Evolutionary conservation across 495 filamentous ascomycete species (phyloP).

Genomic region (Aspergillus sparsus): DNA sequence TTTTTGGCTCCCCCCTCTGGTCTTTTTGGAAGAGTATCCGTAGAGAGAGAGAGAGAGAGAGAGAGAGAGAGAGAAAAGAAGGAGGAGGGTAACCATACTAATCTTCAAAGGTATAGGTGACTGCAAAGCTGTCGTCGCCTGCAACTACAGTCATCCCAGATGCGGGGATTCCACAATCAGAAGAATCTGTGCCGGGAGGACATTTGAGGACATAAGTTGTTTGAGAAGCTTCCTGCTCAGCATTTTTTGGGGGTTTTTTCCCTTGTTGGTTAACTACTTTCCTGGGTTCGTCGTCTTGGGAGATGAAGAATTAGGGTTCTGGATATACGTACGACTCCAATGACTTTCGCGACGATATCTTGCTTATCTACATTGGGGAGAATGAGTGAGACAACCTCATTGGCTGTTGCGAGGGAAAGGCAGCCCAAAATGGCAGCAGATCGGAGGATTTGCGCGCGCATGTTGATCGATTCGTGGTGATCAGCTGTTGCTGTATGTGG

Average conservation of each 20-base stretch:
- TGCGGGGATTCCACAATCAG: conserved; percentile 8
- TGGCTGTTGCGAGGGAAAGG: conserved; percentile 27
- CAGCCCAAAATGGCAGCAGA: conserved; percentile 15
- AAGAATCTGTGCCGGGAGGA: background rate
- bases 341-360: conserved; percentile 20
- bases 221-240: conserved; percentile 18
- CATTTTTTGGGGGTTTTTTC: background rate
- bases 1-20: background rate
- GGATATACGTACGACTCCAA: conserved; percentile 27
- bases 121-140: conserved; percentile 8
- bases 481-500: conserved; percentile 1
- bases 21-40: too few relatives aligned
- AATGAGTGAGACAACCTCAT: conserved; percentile 34
- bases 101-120: conserved; percentile 16
- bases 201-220: conserved; percentile 22
- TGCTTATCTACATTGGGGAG: conserved; percentile 25
- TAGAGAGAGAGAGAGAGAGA: background rate
- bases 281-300: background rate
- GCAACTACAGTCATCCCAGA: conserved; percentile 14
- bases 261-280: background rate
- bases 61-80: background rate
- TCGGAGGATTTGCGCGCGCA: conserved; percentile 16
- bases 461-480: conserved; percentile 16
- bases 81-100: conserved; percentile 15
- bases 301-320: background rate